Evolutionary conservation across 345 rosid species (phyloP).

Genomic region (Turnera subulata): DNA sequence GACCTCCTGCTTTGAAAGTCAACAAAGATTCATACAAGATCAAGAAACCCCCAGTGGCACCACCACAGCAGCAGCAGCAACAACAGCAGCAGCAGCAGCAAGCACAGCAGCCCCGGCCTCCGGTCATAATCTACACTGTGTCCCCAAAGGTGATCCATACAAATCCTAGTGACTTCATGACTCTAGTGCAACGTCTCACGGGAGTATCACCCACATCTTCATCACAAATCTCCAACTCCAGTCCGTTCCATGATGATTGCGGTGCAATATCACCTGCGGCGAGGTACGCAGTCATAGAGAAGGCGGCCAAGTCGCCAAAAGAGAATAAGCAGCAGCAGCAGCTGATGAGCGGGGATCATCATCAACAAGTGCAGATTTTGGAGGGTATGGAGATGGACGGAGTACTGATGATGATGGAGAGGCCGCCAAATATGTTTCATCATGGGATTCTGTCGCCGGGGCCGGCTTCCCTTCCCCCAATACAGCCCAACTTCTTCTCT

Average conservation of each 20-base stretch:
- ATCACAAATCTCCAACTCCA: conserved; percentile 4
- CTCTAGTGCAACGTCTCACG: conserved; percentile 86
- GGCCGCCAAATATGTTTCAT: conserved; percentile 37
- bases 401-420: conserved; percentile 31
- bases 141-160: conserved; percentile 88
- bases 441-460: conserved; percentile 77
- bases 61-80: conserved; percentile 10
- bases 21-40: conserved; percentile 77
- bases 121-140: conserved; percentile 78
- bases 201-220: conserved; percentile 43
- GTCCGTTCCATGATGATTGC: conserved; percentile 10
- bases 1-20: conserved; percentile 71
- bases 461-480: conserved; percentile 55
- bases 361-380: conserved; percentile 32
- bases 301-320: conserved; percentile 38
- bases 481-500: conserved; percentile 64
- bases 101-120: conserved; percentile 39
- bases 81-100: conserved; percentile 21
- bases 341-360: conserved; percentile 8
- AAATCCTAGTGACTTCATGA: conserved; percentile 76
- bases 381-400: conserved; percentile 39
- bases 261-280: conserved; percentile 77
- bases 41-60: conserved; percentile 61
- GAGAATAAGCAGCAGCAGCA: conserved; percentile 11
- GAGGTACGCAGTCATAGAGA: conserved; percentile 64